A percentile compares a stretch with the other conserved stretches of the same genome.
Evolutionary conservation across 208 protist genomes (phyloP).

Genomic region (Angomonas desouzai): DNA sequence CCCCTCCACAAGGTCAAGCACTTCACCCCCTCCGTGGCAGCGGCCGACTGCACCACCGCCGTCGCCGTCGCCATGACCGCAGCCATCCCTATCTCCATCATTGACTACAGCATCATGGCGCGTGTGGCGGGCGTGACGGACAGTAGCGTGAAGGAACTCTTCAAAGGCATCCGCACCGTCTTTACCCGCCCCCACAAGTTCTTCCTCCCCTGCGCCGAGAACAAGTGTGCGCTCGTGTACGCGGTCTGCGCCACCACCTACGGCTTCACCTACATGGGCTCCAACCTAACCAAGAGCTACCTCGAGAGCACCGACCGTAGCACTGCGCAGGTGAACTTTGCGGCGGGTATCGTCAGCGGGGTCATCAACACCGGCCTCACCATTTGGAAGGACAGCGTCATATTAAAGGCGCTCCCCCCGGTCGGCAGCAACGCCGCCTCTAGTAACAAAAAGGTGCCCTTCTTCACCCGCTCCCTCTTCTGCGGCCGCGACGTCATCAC

Average conservation of each 20-base stretch:
- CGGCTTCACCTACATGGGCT: slow-evolving; percentile 67
- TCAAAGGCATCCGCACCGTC: slow-evolving; percentile 55
- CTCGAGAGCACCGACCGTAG: slow-evolving; percentile 55
- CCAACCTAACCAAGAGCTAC: slow-evolving; percentile 79
- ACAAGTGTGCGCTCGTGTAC: slow-evolving; percentile 77
- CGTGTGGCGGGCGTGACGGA: slow-evolving; percentile 69
- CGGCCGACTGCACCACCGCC: slow-evolving; percentile 65
- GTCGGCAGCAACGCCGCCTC: slow-evolving; percentile 30
- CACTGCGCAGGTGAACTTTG: slow-evolving; percentile 46
- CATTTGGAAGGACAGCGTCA: slow-evolving; percentile 84
- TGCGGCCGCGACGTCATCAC: slow-evolving; percentile 74
- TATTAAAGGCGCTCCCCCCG: slow-evolving; percentile 62
- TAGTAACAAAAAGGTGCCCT: slow-evolving; percentile 65
- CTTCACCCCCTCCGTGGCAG: slow-evolving; percentile 40
- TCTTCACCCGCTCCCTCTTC: slow-evolving; percentile 73
- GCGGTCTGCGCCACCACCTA: slow-evolving; percentile 62
- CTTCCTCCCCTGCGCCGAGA: slow-evolving; percentile 80
- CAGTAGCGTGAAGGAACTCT: slow-evolving; percentile 67
- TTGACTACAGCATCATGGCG: slow-evolving; percentile 89
- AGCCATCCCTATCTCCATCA: slow-evolving; percentile 81
- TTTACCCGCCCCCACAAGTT: slow-evolving; percentile 77
- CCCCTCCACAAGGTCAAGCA: slow-evolving; percentile 48
- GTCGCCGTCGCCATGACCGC: slow-evolving; percentile 61
- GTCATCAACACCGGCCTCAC: slow-evolving; percentile 71
- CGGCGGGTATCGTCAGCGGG: slow-evolving; percentile 60